Base-by-base conservation (phyloP, 2,329 filamentous ascomycete genomes). In the Trichophyton simii region DNA sequence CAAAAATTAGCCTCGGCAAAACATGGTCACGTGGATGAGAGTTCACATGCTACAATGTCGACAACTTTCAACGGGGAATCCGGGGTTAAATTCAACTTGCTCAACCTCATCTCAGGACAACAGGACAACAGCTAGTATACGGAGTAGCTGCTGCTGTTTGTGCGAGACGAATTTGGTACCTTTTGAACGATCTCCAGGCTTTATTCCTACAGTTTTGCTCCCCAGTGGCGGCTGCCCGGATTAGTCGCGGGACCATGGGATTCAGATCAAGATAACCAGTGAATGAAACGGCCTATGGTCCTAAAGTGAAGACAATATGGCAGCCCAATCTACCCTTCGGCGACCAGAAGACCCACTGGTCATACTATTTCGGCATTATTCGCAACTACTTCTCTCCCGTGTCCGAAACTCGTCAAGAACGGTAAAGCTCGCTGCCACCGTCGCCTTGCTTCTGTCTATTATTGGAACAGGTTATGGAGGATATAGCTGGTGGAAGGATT, bases 241-340 rank as follows among this genome's bases (percentile, higher is more conserved):
- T 13, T 31, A 25, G 50, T 54, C 20, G 44, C 20, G 22, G n/a
- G 50, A 54, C 50, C 22, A 54, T 54, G 50, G 50, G 50, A 54
- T 34, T 54, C 28, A 28, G 3, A 31, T 25, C n/a, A 25, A 54
- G 50, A 48, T 54, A 54, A 54, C 50, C 22, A 25, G 22, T 18
- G 50, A 54, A 54, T 54, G 50, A 31, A 13, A 54, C n/a, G 50
- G 28, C 22, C 50, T 54, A 34, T 48, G 28, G 50, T 54, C 50
- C 50, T 31, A 31, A 4, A 34, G 4, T 34, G 28, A 58, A 31
- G 28, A 8, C 55, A 67, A 60, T 44, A 96, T 96, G 92, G 89
- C 90, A 65, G 87, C 81, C 65, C 91, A 95, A 78, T 96, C 92
- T 61, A 96, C 88, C 3, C 80, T 96, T 67, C 84, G 85, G 66